Conservation (phyloP, 345 rosid species). For the Brassica incana region DNA sequence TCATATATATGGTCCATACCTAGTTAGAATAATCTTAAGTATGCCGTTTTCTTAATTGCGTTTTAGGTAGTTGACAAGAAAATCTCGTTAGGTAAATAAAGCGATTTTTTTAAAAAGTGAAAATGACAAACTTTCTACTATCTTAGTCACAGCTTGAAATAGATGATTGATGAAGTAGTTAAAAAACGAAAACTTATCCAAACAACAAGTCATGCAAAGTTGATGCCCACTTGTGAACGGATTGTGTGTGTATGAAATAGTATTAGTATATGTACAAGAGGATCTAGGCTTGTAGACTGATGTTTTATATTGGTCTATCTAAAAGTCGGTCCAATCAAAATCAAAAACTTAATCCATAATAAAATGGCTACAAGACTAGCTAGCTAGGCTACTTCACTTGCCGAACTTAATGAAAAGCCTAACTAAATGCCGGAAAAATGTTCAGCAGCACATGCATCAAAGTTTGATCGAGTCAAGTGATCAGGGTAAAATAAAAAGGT, state of each 20-base stretch:
- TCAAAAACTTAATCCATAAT: neutral
- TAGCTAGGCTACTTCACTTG: slow-evolving; percentile 28
- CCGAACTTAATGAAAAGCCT: slow-evolving; percentile 32
- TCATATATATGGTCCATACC: neutral
- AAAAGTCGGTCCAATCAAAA: slow-evolving; percentile 31
- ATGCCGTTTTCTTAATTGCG: slow-evolving; percentile 8
- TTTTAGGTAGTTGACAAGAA: slow-evolving; percentile 22
- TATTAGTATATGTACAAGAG: slow-evolving; percentile 6
- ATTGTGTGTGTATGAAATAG: slow-evolving; percentile 26
- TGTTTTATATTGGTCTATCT: slow-evolving; percentile 24
- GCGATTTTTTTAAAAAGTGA: slow-evolving; percentile 3
- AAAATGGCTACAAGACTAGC: slow-evolving; percentile 19
- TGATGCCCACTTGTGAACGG: slow-evolving; percentile 25
- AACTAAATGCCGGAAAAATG: slow-evolving; percentile 22
- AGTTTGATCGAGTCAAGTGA: slow-evolving; percentile 4
- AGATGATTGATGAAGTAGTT: slow-evolving; percentile 27
- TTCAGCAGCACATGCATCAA: slow-evolving; percentile 25
- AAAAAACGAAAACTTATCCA: slow-evolving; percentile 18
- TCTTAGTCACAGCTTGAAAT: slow-evolving; percentile 22
- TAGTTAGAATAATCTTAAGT: neutral
- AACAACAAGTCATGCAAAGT: slow-evolving; percentile 32
- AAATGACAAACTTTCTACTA: slow-evolving; percentile 15
- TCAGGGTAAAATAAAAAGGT: neutral
- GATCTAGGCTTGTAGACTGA: slow-evolving; percentile 15
- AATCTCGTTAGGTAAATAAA: slow-evolving; percentile 20